phyloP scores from a whole-genome alignment of 495 filamentous ascomycete species.

The Neurospora discreta region DNA sequence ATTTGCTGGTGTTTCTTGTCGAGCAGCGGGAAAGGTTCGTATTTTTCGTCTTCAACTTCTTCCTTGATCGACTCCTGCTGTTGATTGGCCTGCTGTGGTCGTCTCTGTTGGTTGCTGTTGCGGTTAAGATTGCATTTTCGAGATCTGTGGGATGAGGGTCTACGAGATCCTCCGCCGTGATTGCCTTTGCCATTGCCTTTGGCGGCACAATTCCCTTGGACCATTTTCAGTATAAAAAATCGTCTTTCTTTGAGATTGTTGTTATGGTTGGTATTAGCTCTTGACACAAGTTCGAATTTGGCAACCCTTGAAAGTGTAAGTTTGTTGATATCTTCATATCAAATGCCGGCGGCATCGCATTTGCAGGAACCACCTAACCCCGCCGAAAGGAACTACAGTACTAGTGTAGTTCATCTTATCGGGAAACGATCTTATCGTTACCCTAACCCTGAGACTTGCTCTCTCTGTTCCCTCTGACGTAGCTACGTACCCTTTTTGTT shows the following conservation, averaged over 20 bases:
- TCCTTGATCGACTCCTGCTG: neutral
- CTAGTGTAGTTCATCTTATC: neutral
- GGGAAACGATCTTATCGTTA: neutral
- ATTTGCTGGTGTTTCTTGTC: conserved; percentile 50
- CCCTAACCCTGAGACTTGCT: neutral
- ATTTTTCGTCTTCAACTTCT: conserved; percentile 6
- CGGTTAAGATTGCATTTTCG: neutral
- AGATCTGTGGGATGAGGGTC: neutral
- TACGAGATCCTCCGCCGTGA: neutral
- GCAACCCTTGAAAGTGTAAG: neutral
- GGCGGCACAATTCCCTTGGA: neutral
- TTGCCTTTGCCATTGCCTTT: neutral
- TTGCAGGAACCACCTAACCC: neutral
- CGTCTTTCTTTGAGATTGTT: neutral
- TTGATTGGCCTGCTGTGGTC: neutral
- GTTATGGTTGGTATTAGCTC: neutral
- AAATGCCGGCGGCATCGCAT: neutral
- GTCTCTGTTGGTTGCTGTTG: neutral
- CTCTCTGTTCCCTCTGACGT: neutral
- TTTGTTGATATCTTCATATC: neutral
- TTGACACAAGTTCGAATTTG: neutral
- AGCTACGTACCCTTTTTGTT: neutral
- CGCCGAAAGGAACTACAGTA: neutral
- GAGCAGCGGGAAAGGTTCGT: conserved; percentile 7
- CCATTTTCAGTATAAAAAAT: neutral